These are phyloP conservation scores for Citropsis articulata DNA, from an alignment of 345 rosid species.

Conservation along the genomic window DNA sequence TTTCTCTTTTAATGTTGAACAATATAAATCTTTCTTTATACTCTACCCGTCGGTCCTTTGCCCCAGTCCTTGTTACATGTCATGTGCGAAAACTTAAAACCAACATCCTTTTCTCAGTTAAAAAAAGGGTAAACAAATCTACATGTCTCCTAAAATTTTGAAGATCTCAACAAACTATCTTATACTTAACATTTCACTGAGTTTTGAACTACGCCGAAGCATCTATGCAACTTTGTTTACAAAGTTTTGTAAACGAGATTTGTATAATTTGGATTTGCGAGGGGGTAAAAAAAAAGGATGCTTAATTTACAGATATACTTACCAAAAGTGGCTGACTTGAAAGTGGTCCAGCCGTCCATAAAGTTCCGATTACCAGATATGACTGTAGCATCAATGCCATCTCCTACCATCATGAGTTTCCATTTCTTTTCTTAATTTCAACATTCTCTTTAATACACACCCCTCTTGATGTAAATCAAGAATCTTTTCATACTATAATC, in stretches of 20 bases:
- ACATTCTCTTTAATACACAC: slow-evolving; percentile 66
- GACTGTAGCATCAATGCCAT: slow-evolving; percentile 59
- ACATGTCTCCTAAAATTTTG: background rate
- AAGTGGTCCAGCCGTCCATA: slow-evolving; percentile 84
- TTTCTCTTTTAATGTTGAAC: background rate
- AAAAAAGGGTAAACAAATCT: background rate
- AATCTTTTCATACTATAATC: slow-evolving; percentile 43
- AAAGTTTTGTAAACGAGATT: no score
- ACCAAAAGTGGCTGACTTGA: slow-evolving; percentile 89
- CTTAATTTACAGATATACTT: slow-evolving; percentile 3
- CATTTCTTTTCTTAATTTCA: slow-evolving; percentile 76
- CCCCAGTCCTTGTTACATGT: background rate
- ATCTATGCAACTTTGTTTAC: background rate
- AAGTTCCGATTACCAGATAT: slow-evolving; percentile 62
- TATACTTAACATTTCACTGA: background rate
- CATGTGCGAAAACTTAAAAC: background rate
- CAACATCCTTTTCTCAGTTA: background rate
- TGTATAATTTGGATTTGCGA: background rate
- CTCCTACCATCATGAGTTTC: slow-evolving; percentile 78
- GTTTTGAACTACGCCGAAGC: background rate
- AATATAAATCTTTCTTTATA: background rate
- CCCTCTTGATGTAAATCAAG: slow-evolving; percentile 59
- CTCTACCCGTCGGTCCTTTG: background rate
- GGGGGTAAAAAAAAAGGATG: background rate
- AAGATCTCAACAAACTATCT: background rate